Conservation (phyloP, 495 filamentous ascomycete species). For the Annulohypoxylon stygium region DNA sequence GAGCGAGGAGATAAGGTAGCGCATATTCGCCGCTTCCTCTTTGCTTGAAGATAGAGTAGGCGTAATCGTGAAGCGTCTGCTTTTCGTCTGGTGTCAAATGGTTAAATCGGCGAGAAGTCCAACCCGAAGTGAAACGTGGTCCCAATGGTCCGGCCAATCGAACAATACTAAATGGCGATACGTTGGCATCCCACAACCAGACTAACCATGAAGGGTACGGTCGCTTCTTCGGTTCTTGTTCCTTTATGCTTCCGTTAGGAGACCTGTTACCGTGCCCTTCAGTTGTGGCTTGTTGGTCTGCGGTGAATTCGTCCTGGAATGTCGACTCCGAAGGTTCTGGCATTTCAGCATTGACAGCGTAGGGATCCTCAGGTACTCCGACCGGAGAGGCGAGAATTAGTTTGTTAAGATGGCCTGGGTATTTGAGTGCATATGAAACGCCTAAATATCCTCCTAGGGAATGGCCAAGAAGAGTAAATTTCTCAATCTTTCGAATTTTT, state of each 20-base stretch:
- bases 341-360: conserved; percentile 84
- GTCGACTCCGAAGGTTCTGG: conserved; percentile 79
- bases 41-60: conserved; percentile 93
- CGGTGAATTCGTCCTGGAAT: conserved; percentile 77
- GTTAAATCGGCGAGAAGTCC: conserved; percentile 92
- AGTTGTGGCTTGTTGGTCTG: conserved; percentile 75
- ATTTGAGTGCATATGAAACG: conserved; percentile 94
- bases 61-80: conserved; percentile 88
- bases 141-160: conserved; percentile 93
- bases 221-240: conserved; percentile 56
- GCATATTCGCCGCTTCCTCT: conserved; percentile 96
- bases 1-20: conserved; percentile 90
- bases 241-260: conserved; percentile 46
- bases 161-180: conserved; percentile 92
- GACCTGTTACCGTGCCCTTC: conserved; percentile 47
- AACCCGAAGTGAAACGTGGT: conserved; percentile 91
- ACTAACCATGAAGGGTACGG: conserved; percentile 85
- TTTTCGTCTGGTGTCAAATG: conserved; percentile 86
- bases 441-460: conserved; percentile 95
- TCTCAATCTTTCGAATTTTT: conserved; percentile 85
- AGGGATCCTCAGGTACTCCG: conserved; percentile 94
- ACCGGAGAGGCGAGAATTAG: conserved; percentile 94
- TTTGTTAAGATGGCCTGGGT: conserved; percentile 93
- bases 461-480: conserved; percentile 93
- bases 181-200: conserved; percentile 96